A percentile compares a stretch with the other conserved stretches of the same genome.
Evolutionary conservation across 2,329 filamentous ascomycete species (phyloP).

Genomic region (Penicillium verrucosum): DNA sequence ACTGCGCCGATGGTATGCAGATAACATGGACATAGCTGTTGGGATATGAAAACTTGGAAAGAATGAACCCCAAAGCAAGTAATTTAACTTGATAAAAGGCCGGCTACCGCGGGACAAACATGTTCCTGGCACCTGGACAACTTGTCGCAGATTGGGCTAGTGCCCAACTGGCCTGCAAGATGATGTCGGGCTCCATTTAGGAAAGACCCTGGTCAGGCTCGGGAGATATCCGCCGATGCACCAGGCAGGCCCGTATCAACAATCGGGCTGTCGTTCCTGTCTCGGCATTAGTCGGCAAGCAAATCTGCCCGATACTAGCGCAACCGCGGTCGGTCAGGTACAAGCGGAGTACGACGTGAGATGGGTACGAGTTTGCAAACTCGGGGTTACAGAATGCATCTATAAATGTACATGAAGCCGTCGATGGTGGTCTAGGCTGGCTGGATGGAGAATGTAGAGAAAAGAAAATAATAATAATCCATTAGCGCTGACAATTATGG

Average conservation of each 20-base stretch:
- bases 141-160: conserved; percentile 3
- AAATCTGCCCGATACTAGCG: conserved; percentile 27
- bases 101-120: background rate
- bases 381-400: background rate
- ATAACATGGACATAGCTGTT: background rate
- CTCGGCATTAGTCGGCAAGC: conserved; percentile 20
- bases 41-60: background rate
- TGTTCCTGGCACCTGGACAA: conserved; percentile 11
- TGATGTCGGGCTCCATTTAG: conserved; percentile 18
- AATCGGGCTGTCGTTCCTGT: conserved; percentile 21
- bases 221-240: conserved; percentile 15
- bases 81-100: background rate
- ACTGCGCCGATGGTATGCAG: background rate
- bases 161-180: conserved; percentile 22
- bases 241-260: conserved; percentile 11
- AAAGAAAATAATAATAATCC: background rate
- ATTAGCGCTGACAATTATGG: conserved; percentile 7
- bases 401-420: background rate
- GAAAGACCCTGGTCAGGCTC: conserved; percentile 8
- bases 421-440: conserved; percentile 12
- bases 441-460: background rate
- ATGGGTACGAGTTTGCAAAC: background rate
- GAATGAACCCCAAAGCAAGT: background rate
- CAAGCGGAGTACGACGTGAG: conserved; percentile 6
- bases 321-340: conserved; percentile 11